A percentile compares a stretch with the other conserved stretches of the same genome.
Conservation (phyloP, 495 filamentous ascomycete species). For the Cryomyces minteri region DNA sequence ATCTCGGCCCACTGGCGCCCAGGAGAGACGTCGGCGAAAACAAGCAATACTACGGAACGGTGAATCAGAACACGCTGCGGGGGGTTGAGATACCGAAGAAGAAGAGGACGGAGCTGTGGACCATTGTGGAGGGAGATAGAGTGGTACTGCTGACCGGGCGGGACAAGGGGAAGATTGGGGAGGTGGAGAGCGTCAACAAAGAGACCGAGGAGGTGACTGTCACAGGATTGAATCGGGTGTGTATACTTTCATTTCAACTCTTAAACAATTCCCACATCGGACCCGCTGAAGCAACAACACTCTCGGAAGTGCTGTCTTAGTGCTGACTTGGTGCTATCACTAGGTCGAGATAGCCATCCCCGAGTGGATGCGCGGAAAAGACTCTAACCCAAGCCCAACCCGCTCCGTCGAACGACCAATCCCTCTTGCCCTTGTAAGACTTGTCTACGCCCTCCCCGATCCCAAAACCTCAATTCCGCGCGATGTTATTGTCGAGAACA, state of each 20-base stretch:
- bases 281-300: not conserved
- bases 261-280: not conserved
- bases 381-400: constrained; percentile 24
- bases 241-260: not conserved
- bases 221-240: constrained; percentile 49
- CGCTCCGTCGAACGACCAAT: constrained; percentile 31
- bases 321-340: not conserved
- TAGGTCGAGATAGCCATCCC: constrained; percentile 42
- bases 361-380: constrained; percentile 27
- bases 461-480: constrained; percentile 37
- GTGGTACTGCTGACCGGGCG: constrained; percentile 59
- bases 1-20: constrained; percentile 57
- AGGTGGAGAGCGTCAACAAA: constrained; percentile 36
- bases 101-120: constrained; percentile 26
- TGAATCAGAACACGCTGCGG: constrained; percentile 23
- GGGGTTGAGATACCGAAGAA: constrained; percentile 23
- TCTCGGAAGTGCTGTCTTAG: not conserved
- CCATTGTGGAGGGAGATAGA: constrained; percentile 47
- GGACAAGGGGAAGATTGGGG: constrained; percentile 67
- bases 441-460: constrained; percentile 58
- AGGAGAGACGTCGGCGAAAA: constrained; percentile 42
- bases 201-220: constrained; percentile 39
- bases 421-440: constrained; percentile 49
- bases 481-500: constrained; percentile 59
- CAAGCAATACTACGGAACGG: constrained; percentile 28